Percentiles rank a stretch among this genome's conserved stretches.
Evolutionary conservation across 441 rosid genomes (phyloP).

Genomic region (Hura crepitans): DNA sequence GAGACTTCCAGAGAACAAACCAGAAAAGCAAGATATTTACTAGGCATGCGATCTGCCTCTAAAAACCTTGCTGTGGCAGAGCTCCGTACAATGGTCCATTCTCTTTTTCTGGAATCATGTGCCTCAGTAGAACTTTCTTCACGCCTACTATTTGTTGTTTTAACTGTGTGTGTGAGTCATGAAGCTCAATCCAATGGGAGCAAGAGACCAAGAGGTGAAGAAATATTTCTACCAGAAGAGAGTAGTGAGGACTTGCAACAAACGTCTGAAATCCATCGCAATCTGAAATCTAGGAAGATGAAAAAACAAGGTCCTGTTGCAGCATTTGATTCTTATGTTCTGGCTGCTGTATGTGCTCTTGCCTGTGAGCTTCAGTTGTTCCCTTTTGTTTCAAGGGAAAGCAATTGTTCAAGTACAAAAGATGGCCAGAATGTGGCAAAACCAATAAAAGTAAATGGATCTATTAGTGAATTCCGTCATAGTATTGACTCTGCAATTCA

Average conservation of each 20-base stretch:
- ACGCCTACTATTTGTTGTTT: constrained; percentile 87
- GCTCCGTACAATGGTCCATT: constrained; percentile 98
- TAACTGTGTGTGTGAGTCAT: constrained; percentile 96
- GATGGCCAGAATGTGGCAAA: constrained; percentile 36
- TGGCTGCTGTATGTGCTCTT: constrained; percentile 98
- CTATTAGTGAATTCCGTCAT: constrained; percentile 48
- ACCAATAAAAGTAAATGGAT: constrained; percentile 61
- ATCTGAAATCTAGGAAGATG: constrained; percentile 40
- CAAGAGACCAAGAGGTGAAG: constrained; percentile 71
- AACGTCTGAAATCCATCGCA: constrained; percentile 39
- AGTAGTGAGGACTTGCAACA: constrained; percentile 35
- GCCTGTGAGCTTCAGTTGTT: constrained; percentile 94
- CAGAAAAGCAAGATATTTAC: constrained; percentile 51
- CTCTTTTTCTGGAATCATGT: constrained; percentile 87
- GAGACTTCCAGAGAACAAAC: constrained; percentile 50
- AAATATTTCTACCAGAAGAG: constrained; percentile 38
- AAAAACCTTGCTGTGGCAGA: constrained; percentile 96
- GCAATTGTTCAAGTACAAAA: constrained; percentile 42
- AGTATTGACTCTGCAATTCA: constrained; percentile 70
- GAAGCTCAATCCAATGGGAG: constrained; percentile 85
- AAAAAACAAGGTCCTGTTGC: constrained; percentile 95
- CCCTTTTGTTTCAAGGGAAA: constrained; percentile 65
- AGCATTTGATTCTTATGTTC: constrained; percentile 95
- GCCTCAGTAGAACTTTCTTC: constrained; percentile 94
- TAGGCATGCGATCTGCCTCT: constrained; percentile 58